Percentiles rank a stretch among this genome's conserved stretches.
Evolutionary conservation across 129 eudicot genomes (phyloP).

Genomic region (Centrapalus pauciflorus): DNA sequence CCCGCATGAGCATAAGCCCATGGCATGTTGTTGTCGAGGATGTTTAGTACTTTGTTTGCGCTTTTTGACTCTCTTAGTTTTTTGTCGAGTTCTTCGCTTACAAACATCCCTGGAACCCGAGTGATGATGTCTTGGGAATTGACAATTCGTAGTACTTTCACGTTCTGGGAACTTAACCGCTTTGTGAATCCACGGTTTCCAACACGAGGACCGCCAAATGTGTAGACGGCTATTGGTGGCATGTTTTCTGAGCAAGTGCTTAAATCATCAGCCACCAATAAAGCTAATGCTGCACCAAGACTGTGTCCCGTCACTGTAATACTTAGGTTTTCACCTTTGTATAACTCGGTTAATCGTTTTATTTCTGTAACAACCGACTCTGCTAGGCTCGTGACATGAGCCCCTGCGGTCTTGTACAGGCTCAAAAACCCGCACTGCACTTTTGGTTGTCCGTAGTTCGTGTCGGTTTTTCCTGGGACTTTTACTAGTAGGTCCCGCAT

Average conservation of each 20-base stretch:
- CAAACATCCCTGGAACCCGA: slow-evolving; percentile 90
- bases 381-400: slow-evolving; percentile 61
- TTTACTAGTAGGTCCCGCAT: slow-evolving; percentile 55
- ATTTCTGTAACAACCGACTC: slow-evolving; percentile 64
- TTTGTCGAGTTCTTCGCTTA: slow-evolving; percentile 69
- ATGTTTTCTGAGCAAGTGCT: slow-evolving; percentile 37
- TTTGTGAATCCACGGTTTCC: slow-evolving; percentile 72
- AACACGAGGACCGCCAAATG: slow-evolving; percentile 94
- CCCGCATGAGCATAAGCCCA: slow-evolving; percentile 91
- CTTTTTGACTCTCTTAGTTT: slow-evolving; percentile 44
- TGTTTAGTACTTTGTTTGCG: slow-evolving; percentile 34
- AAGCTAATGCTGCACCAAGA: slow-evolving; percentile 93
- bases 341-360: slow-evolving; percentile 43
- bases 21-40: slow-evolving; percentile 70
- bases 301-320: slow-evolving; percentile 90
- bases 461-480: slow-evolving; percentile 27
- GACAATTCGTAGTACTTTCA: slow-evolving; percentile 68
- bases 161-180: slow-evolving; percentile 40
- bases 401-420: slow-evolving; percentile 56
- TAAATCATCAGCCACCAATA: slow-evolving; percentile 73
- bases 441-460: slow-evolving; percentile 33
- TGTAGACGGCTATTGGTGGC: slow-evolving; percentile 84
- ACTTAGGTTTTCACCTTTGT: slow-evolving; percentile 73
- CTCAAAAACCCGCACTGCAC: slow-evolving; percentile 87
- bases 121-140: slow-evolving; percentile 82